Conservation (phyloP, 2,329 filamentous ascomycete genomes). For the Botryotinia calthae region DNA sequence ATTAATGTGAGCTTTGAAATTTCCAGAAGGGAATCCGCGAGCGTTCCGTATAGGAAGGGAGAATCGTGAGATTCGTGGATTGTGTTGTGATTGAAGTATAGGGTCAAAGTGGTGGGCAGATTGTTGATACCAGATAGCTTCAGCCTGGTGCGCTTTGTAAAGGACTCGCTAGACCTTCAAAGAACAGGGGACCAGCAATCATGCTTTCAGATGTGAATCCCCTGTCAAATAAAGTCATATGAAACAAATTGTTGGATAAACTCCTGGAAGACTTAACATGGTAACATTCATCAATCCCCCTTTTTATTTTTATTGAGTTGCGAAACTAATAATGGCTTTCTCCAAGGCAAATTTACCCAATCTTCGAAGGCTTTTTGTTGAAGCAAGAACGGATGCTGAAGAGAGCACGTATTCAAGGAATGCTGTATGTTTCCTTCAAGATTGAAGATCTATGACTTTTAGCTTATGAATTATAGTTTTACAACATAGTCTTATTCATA, state of each 20-base stretch:
- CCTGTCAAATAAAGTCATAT: conserved; percentile 26
- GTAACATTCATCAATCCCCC: conserved; percentile 25
- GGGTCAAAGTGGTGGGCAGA: conserved; percentile 11
- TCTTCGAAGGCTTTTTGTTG: conserved; percentile 91
- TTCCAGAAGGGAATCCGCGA: not conserved
- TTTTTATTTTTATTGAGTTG: conserved; percentile 1
- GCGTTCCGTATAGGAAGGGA: not conserved
- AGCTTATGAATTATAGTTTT: conserved; percentile 63
- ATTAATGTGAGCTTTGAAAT: not conserved
- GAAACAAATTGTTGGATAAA: conserved; percentile 25
- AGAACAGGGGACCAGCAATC: conserved; percentile 23
- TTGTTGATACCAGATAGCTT: conserved; percentile 17
- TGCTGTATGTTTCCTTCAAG: conserved; percentile 60
- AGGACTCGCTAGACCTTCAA: conserved; percentile 16
- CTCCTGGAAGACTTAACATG: conserved; percentile 25
- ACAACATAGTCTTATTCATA: conserved; percentile 95
- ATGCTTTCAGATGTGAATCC: conserved; percentile 23
- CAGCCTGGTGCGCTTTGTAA: conserved; percentile 19
- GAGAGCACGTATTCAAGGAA: conserved; percentile 92
- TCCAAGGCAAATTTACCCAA: conserved; percentile 76
- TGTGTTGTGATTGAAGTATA: conserved; percentile 16
- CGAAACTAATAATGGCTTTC: conserved; percentile 27
- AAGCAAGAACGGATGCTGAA: conserved; percentile 87
- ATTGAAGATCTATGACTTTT: conserved; percentile 14
- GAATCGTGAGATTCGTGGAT: conserved; percentile 5